Conservation (phyloP, 2,329 filamentous ascomycete species). For the Microcyclosporella mali region DNA sequence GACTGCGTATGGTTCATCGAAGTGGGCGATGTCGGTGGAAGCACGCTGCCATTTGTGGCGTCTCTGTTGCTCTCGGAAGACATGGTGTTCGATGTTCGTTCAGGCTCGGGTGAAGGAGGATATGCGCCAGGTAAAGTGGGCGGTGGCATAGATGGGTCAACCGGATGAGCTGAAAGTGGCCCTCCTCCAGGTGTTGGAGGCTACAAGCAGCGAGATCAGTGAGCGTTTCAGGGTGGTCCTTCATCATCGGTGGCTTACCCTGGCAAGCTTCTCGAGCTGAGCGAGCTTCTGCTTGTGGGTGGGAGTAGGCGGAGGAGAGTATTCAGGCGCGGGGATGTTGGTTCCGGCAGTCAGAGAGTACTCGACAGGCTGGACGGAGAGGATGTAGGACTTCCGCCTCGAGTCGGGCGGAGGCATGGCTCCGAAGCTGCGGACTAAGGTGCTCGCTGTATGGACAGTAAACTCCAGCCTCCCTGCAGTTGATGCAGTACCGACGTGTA, state of each 20-base stretch:
- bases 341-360: slow-evolving; percentile 24
- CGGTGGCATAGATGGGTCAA: too few species aligned
- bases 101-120: too few species aligned
- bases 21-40: slow-evolving; percentile 17
- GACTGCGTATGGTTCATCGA: slow-evolving; percentile 3
- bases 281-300: not conserved
- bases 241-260: slow-evolving; percentile 5
- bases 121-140: too few species aligned
- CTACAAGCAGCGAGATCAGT: too few species aligned
- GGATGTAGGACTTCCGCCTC: slow-evolving; percentile 17
- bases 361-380: slow-evolving; percentile 21
- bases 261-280: not conserved
- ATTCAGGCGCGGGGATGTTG: slow-evolving; percentile 22
- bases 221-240: not conserved
- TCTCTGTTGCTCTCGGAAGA: slow-evolving; percentile 14
- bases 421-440: too few species aligned
- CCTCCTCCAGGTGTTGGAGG: too few species aligned
- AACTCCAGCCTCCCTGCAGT: not conserved
- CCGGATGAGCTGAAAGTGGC: too few species aligned
- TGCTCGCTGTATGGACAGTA: not conserved
- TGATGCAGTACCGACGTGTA: not conserved
- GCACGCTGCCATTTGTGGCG: slow-evolving; percentile 19
- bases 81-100: slow-evolving; percentile 3
- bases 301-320: slow-evolving; percentile 21
- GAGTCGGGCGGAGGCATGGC: not conserved